Base-by-base conservation (phyloP, 345 rosid genomes). In the Ceriops tagal region DNA sequence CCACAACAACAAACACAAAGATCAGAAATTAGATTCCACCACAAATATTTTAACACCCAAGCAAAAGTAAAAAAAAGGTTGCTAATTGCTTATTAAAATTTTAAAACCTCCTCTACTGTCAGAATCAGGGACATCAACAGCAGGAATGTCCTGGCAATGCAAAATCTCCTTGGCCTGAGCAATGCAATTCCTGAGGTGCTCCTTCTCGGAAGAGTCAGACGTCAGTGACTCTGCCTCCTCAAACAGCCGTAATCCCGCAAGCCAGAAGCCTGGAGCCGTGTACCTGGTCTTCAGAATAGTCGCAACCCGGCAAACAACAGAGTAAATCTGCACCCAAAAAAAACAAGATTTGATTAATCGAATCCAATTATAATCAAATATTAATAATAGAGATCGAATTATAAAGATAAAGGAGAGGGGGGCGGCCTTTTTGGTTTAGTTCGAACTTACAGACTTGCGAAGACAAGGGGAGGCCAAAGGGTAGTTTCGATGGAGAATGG, bases 251-350 rank as follows among this genome's bases (percentile, higher is more conserved):
- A 91, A 74, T 0, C 97, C 96, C 0, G 93, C 90, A 32, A 77
- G 83, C 97, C 98, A 89, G 80, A 93, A 93, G 3, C 97, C 96
- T 11, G 96, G 89, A 28, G 88, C 87, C 13, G 96, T 93, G 66
- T 91, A 81, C 71, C 97, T 87, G 0, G 96, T 86, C 83, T 85
- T 91, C 5, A 93, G 80, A 67, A 91, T 78, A 7, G 96, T 91
- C 8, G 90, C 92, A 5, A 85, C 97, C 68, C 98, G 91, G 73
- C 95, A 93, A 10, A 91, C 86, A 64, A 77, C 93, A 32, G 79
- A 58, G 72, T 81, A 91, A 53, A 93, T 88, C 98, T 93, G 74
- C 64, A 47, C 31, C 5, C 22, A 11, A 28, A 5, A 13, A 13
- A 4, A 60, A 27, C 27, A 35, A n/a, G 34, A 61, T n/a, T 8